These are phyloP conservation scores for Tylopilus orsonianus DNA, from an alignment of 1,284 basidiomycete genomes.

Conservation along the genomic window DNA sequence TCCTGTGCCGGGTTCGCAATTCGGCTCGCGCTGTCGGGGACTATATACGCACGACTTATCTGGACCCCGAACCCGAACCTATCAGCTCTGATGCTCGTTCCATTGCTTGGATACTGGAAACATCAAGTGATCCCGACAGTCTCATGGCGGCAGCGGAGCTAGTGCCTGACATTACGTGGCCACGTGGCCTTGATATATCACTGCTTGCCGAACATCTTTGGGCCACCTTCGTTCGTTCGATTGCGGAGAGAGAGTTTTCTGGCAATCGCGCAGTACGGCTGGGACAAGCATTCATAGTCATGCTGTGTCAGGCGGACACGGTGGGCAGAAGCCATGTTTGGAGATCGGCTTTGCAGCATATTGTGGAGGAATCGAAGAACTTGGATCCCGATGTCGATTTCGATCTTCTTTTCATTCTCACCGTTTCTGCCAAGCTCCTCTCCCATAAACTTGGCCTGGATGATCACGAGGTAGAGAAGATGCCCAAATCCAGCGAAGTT, in stretches of 20 bases:
- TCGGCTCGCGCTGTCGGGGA: background rate
- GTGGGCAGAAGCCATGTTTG: conserved; percentile 2
- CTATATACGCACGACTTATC: background rate
- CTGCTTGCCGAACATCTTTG: conserved; percentile 7
- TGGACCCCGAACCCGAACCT: background rate
- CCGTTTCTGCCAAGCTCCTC: conserved; percentile 6
- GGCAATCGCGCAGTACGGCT: conserved; percentile 1
- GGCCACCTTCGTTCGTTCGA: conserved; percentile 7
- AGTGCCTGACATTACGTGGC: conserved; percentile 12
- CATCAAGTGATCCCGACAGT: conserved; percentile 14
- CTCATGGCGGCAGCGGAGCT: conserved; percentile 13
- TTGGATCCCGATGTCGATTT: background rate
- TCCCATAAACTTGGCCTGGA: background rate
- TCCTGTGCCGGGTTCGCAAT: background rate
- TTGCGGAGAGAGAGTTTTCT: background rate
- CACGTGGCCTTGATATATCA: conserved; percentile 7
- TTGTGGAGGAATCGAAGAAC: background rate
- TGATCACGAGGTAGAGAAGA: background rate
- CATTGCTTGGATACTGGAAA: conserved; percentile 14
- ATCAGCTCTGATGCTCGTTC: conserved; percentile 1
- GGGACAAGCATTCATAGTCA: conserved; percentile 8
- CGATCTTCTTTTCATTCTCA: conserved; percentile 9
- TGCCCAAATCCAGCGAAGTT: background rate
- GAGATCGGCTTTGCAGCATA: background rate
- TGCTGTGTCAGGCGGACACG: conserved; percentile 2